Conservation (phyloP, 441 rosid species). For the Oxalis stricta region DNA sequence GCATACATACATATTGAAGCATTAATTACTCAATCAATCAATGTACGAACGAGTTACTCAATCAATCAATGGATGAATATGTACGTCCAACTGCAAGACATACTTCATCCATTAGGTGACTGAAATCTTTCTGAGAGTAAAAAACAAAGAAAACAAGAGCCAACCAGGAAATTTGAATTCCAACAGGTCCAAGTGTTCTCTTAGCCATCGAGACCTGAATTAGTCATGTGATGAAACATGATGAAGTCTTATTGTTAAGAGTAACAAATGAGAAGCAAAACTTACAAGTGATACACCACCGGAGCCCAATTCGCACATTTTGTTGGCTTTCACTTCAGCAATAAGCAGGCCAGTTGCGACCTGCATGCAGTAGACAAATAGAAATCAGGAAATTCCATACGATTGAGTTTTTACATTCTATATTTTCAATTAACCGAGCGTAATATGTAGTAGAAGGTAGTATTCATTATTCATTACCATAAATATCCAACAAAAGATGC, state of each 20-base stretch:
- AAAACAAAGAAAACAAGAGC: constrained; percentile 4
- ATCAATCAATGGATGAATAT: constrained; percentile 58
- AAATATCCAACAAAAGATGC: constrained; percentile 70
- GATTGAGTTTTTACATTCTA: too few species aligned
- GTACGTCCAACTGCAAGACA: constrained; percentile 79
- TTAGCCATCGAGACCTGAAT: constrained; percentile 83
- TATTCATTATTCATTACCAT: too few species aligned
- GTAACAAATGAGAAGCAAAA: not conserved
- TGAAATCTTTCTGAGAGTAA: not conserved
- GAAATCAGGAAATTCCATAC: too few species aligned
- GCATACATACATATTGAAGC: too few species aligned
- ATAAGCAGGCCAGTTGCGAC: constrained; percentile 78
- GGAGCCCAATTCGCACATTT: constrained; percentile 88
- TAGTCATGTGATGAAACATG: not conserved
- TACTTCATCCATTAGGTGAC: constrained; percentile 5
- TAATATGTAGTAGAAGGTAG: too few species aligned
- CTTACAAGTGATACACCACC: constrained; percentile 85
- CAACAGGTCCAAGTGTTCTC: constrained; percentile 67
- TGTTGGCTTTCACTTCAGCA: constrained; percentile 86
- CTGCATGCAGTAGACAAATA: too few species aligned
- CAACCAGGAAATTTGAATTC: constrained; percentile 84
- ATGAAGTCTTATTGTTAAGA: too few species aligned
- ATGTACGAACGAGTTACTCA: too few species aligned
- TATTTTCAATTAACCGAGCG: too few species aligned
- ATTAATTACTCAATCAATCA: too few species aligned